These are phyloP conservation scores for Omphalea diandra DNA, from an alignment of 441 rosid genomes.

Conservation along the genomic window DNA sequence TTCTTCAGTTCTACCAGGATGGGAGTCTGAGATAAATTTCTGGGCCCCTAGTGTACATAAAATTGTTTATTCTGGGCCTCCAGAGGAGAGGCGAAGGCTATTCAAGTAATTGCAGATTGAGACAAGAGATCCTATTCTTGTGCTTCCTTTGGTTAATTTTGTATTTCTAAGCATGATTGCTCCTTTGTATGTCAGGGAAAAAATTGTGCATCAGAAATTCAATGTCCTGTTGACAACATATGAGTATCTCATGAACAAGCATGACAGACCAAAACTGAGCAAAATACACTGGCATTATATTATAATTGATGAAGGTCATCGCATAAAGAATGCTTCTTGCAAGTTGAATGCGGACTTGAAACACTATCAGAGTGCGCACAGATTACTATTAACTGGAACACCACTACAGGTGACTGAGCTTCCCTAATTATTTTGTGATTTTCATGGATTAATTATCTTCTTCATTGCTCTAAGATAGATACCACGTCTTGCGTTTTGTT, in stretches of 20 bases:
- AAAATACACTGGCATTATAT: conserved; percentile 92
- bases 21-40: conserved; percentile 86
- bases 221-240: conserved; percentile 91
- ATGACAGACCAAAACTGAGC: conserved; percentile 90
- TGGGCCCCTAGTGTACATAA: conserved; percentile 81
- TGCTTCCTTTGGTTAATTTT: conserved; percentile 5
- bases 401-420: conserved; percentile 67
- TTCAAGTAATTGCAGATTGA: conserved; percentile 61
- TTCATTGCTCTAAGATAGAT: neutral
- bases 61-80: conserved; percentile 88
- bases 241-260: conserved; percentile 97
- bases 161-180: conserved; percentile 18
- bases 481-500: neutral
- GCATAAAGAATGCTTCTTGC: conserved; percentile 98
- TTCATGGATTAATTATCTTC: neutral
- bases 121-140: conserved; percentile 18
- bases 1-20: conserved; percentile 92
- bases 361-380: conserved; percentile 84
- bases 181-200: conserved; percentile 62
- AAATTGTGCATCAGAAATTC: conserved; percentile 86
- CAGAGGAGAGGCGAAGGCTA: conserved; percentile 88
- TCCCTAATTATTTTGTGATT: neutral
- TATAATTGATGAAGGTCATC: conserved; percentile 97
- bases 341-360: conserved; percentile 93
- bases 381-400: conserved; percentile 91